phyloP scores from a whole-genome alignment of 768 basidiomycete species.

The Boletus pseudopeckii region DNA sequence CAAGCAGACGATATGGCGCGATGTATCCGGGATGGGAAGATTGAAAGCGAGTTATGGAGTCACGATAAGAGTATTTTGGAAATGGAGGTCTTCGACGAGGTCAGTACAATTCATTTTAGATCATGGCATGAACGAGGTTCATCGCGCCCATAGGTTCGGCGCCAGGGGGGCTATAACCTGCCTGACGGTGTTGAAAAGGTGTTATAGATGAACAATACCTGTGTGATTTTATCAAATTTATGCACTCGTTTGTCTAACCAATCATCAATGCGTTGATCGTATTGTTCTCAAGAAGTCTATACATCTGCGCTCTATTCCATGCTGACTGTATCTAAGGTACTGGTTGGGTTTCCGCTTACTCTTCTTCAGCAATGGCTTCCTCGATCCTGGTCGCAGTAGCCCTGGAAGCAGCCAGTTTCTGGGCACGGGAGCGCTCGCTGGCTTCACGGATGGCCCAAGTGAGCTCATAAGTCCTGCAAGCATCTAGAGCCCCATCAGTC shows the following conservation, averaged over 20 bases:
- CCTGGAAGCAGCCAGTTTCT: conserved; percentile 38
- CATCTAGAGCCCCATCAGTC: conserved; percentile 47
- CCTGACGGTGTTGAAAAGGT: conserved; percentile 39
- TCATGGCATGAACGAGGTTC: not conserved
- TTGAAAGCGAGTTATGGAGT: conserved; percentile 45
- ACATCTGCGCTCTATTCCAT: not conserved
- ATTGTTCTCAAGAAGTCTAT: not conserved
- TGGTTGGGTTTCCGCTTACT: conserved; percentile 9
- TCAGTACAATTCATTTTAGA: conserved; percentile 16
- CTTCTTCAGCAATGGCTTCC: conserved; percentile 27
- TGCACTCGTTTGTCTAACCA: not conserved
- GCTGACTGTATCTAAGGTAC: not conserved
- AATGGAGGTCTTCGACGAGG: conserved; percentile 34
- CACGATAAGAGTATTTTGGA: conserved; percentile 47
- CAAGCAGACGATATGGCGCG: conserved; percentile 52
- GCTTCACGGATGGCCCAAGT: conserved; percentile 92
- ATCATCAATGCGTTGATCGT: not conserved
- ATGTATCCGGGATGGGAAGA: conserved; percentile 34
- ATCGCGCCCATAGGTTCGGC: conserved; percentile 24
- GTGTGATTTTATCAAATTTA: not conserved
- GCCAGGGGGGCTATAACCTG: conserved; percentile 39
- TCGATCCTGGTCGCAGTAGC: conserved; percentile 26
- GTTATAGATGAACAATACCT: not conserved
- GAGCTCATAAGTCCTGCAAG: conserved; percentile 83
- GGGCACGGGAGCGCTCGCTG: conserved; percentile 60